Percentiles rank a stretch among this genome's conserved stretches.
These are phyloP conservation scores for Neurospora africana DNA, from an alignment of 495 filamentous ascomycete genomes.

Conservation along the genomic window DNA sequence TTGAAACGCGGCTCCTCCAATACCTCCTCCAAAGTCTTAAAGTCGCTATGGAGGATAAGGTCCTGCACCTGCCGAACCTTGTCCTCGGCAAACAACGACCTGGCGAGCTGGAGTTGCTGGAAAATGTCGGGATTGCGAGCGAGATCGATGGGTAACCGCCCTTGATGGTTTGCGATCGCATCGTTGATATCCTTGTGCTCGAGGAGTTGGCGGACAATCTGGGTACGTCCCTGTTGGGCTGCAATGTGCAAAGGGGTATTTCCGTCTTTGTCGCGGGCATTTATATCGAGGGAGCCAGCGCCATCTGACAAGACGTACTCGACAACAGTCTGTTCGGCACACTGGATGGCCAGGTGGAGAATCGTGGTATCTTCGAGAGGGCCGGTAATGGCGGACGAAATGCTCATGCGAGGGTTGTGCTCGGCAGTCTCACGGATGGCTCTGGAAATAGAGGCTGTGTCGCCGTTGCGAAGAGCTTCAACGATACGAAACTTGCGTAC, in stretches of 20 bases:
- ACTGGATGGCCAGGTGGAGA: conserved; percentile 92
- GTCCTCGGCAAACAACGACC: conserved; percentile 79
- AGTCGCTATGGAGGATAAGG: conserved; percentile 59
- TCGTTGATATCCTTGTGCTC: conserved; percentile 77
- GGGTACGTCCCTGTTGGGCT: conserved; percentile 64
- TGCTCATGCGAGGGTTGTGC: conserved; percentile 38
- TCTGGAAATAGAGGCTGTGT: conserved; percentile 80
- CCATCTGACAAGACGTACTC: conserved; percentile 80
- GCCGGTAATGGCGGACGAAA: conserved; percentile 39
- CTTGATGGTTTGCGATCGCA: conserved; percentile 77
- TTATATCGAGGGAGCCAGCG: conserved; percentile 61
- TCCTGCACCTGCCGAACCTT: conserved; percentile 75
- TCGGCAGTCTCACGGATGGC: conserved; percentile 63
- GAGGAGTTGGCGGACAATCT: conserved; percentile 70
- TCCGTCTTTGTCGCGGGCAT: conserved; percentile 81
- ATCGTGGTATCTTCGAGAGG: conserved; percentile 71
- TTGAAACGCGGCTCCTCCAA: conserved; percentile 77
- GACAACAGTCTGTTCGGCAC: conserved; percentile 89
- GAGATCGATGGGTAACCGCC: conserved; percentile 78
- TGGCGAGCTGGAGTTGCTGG: conserved; percentile 83
- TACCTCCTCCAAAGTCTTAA: conserved; percentile 65
- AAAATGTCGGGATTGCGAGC: conserved; percentile 88
- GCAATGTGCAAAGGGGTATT: conserved; percentile 91
- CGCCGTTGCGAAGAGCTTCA: conserved; percentile 79
- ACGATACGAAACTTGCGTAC: conserved; percentile 90